Evolutionary conservation across 2,329 filamentous ascomycete species (phyloP).

Genomic region (Ceratocystis albifundus): DNA sequence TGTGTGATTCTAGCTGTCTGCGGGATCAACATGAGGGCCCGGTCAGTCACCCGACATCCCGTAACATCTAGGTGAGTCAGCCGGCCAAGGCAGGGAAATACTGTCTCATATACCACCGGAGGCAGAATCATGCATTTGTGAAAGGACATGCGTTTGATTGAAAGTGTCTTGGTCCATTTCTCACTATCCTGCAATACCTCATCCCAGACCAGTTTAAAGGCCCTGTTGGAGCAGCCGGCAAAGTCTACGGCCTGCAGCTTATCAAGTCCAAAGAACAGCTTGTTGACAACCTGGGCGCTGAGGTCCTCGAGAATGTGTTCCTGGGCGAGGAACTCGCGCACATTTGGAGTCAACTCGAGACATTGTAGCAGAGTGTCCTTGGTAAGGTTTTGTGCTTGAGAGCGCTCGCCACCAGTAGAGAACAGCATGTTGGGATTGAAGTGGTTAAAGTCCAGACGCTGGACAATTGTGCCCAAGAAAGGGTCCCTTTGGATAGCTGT

Average conservation of each 20-base stretch:
- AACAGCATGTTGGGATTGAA: slow-evolving; percentile 72
- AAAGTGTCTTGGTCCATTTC: slow-evolving; percentile 27
- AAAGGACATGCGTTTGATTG: slow-evolving; percentile 57
- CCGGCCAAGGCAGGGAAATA: slow-evolving; percentile 57
- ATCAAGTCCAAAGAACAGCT: slow-evolving; percentile 57
- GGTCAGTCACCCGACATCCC: slow-evolving; percentile 63
- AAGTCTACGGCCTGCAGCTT: slow-evolving; percentile 60
- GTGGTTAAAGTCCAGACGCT: slow-evolving; percentile 72
- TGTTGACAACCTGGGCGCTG: slow-evolving; percentile 53
- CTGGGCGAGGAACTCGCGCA: slow-evolving; percentile 68
- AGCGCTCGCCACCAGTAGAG: slow-evolving; percentile 60
- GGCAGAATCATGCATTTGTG: slow-evolving; percentile 68
- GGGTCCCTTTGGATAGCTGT: slow-evolving; percentile 55
- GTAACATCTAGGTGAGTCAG: slow-evolving; percentile 72
- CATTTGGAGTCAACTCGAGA: slow-evolving; percentile 57
- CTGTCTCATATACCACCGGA: slow-evolving; percentile 51
- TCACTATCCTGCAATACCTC: slow-evolving; percentile 41
- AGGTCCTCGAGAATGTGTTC: slow-evolving; percentile 73
- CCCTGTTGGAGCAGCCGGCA: slow-evolving; percentile 58
- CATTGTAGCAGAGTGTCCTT: slow-evolving; percentile 60
- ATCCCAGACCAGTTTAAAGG: slow-evolving; percentile 55
- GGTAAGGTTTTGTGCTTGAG: slow-evolving; percentile 64
- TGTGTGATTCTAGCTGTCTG: slow-evolving; percentile 62
- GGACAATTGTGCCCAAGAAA: slow-evolving; percentile 60
- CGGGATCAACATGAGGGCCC: slow-evolving; percentile 58